These are phyloP conservation scores for Salix exigua DNA, from an alignment of 345 rosid genomes.

Conservation along the genomic window DNA sequence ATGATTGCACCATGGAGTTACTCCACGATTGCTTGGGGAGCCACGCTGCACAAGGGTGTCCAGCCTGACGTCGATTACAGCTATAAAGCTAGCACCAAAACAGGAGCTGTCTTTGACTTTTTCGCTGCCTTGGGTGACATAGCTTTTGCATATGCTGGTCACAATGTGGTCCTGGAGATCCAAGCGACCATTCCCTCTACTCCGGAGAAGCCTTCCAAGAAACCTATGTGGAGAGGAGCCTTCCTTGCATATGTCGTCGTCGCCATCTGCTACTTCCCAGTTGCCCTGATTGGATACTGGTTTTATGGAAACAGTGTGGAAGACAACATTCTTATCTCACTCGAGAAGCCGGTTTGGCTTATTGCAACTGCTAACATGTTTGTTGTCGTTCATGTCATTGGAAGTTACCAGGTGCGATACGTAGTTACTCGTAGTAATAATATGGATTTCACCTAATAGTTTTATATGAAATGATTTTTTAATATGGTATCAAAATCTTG, in stretches of 20 bases:
- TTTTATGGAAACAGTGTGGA: slow-evolving; percentile 54
- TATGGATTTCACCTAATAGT: too few species aligned
- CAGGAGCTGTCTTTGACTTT: slow-evolving; percentile 47
- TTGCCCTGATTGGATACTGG: slow-evolving; percentile 60
- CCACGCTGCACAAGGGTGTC: slow-evolving; percentile 41
- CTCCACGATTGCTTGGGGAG: slow-evolving; percentile 68
- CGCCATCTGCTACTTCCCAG: slow-evolving; percentile 80
- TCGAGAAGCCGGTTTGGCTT: slow-evolving; percentile 66
- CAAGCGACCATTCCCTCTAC: slow-evolving; percentile 90
- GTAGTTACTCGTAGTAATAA: too few species aligned
- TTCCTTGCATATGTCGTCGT: slow-evolving; percentile 60
- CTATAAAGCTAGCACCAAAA: slow-evolving; percentile 34
- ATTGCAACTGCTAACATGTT: slow-evolving; percentile 67
- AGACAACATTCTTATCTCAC: slow-evolving; percentile 62
- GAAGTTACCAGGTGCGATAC: slow-evolving; percentile 67
- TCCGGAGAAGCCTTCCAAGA: slow-evolving; percentile 75
- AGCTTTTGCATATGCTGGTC: slow-evolving; percentile 83
- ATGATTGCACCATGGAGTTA: slow-evolving; percentile 35
- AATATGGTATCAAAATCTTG: fast-evolving
- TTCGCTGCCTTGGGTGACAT: slow-evolving; percentile 73
- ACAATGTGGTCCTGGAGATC: slow-evolving; percentile 79
- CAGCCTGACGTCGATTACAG: slow-evolving; percentile 52
- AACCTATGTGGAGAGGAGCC: slow-evolving; percentile 84
- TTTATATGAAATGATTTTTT: too few species aligned
- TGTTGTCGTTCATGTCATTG: slow-evolving; percentile 76